Conservation (phyloP, 108 stramenopile genomes). For the Cyclostephanos tholiformis region DNA sequence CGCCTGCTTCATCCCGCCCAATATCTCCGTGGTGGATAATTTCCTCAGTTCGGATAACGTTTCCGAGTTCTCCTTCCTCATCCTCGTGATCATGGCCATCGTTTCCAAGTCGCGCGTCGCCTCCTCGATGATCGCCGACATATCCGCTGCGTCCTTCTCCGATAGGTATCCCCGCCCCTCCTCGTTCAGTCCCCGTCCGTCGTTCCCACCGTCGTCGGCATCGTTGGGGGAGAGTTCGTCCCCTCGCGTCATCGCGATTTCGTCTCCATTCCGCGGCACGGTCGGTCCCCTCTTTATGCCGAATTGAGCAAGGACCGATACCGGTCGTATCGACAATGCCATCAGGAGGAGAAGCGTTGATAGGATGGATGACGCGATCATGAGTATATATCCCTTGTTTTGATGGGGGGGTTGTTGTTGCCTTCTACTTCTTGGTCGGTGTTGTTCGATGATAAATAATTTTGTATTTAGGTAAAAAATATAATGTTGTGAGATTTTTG, state of each 20-base stretch:
- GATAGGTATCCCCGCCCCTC: constrained; percentile 26
- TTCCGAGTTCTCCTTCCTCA: constrained; percentile 48
- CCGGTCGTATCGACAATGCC: neutral
- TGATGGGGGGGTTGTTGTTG: too few species aligned
- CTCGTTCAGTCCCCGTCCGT: neutral
- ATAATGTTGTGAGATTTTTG: too few species aligned
- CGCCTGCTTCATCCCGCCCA: constrained; percentile 58
- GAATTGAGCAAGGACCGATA: constrained; percentile 29
- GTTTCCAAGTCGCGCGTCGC: constrained; percentile 61
- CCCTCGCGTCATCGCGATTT: neutral
- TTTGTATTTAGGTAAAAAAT: too few species aligned
- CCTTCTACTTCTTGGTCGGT: too few species aligned
- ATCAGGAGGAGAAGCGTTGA: constrained; percentile 6
- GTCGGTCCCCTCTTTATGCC: constrained; percentile 33
- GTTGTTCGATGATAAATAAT: too few species aligned
- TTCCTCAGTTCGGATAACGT: constrained; percentile 34
- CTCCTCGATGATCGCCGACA: constrained; percentile 52
- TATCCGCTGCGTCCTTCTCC: constrained; percentile 63
- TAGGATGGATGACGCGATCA: neutral
- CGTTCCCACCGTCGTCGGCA: neutral
- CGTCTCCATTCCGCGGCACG: constrained; percentile 20
- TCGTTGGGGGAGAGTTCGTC: neutral
- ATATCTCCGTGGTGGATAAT: constrained; percentile 45
- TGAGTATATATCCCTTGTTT: neutral
- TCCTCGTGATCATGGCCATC: constrained; percentile 52